Base-by-base conservation (phyloP, 495 filamentous ascomycete species). In the Chaetomidium leptoderma region DNA sequence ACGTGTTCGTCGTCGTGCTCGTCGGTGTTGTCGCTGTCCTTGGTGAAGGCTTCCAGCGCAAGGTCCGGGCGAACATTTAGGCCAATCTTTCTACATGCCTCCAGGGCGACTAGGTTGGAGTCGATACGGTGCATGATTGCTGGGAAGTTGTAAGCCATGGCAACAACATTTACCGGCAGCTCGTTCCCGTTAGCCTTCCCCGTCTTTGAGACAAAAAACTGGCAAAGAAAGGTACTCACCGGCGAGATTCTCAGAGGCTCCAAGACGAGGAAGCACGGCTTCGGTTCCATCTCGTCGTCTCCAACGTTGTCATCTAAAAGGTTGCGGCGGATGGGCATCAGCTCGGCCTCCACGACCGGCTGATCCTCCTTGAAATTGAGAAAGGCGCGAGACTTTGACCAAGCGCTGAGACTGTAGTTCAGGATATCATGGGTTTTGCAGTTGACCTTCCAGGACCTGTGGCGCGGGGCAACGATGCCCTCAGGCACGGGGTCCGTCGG, bases 11-110 rank as follows among this genome's bases (percentile, higher is more conserved):
- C 76, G 10, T 77, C 77, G 57, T 91, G 86, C 45, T 96, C 91
- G 33, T 89, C 89, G 3, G 85, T 86, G 62, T 96, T 95, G 63
- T 96, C 90, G 8, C 90, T 91, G 65, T 97, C 91, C 65, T 98
- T 97, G 1, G 93, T 98, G 27, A 97, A 77, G 1, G 93, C 91
- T 65, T 97, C 95, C 1, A 98, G 75, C 0, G 92, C 92, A 45
- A 90, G 76, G 7, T 80, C 80, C 0, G 87, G 80, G 6, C 74
- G 72, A n/a, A 95, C 74, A 16, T 62, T 64, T 9, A 83, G 68
- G 13, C 81, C 71, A 45, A 86, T 84, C 13, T 83, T 82, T 19
- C 53, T 59, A 64, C 76, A 80, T 10, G 70, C 71, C 57, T 98
- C 92, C 6, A 88, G 69, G 0, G 88, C 86, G 54, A 97, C 86